A percentile compares a stretch with the other conserved stretches of the same genome.
Evolutionary conservation across 352 stramenopile genomes (phyloP).

Genomic region (Phytopythium vexans): DNA sequence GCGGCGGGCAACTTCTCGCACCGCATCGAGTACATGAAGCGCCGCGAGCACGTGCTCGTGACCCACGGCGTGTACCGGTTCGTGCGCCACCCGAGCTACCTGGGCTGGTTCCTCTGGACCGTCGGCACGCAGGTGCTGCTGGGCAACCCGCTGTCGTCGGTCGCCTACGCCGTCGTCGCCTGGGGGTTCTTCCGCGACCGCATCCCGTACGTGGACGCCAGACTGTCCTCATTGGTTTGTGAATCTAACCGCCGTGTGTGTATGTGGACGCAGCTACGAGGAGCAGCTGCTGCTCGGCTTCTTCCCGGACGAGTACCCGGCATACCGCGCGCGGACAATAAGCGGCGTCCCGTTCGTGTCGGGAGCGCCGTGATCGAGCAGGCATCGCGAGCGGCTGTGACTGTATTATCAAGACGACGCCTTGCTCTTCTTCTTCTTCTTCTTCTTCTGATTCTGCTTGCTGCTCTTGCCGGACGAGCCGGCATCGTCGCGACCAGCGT

Average conservation of each 20-base stretch:
- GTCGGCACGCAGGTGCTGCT: constrained; percentile 94
- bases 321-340: constrained; percentile 85
- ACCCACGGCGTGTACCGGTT: constrained; percentile 91
- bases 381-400: not conserved
- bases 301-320: constrained; percentile 92
- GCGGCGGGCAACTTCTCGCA: constrained; percentile 95
- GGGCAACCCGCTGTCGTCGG: constrained; percentile 84
- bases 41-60: constrained; percentile 92
- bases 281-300: constrained; percentile 88
- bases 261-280: constrained; percentile 73
- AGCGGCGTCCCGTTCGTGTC: constrained; percentile 93
- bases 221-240: not conserved
- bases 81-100: constrained; percentile 94
- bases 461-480: constrained; percentile 7
- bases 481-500: constrained; percentile 2
- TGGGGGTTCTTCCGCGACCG: constrained; percentile 95
- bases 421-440: constrained; percentile 36
- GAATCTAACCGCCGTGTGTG: constrained; percentile 4
- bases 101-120: constrained; percentile 97
- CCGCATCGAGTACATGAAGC: constrained; percentile 92
- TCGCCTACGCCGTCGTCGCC: constrained; percentile 86
- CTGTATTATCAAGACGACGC: constrained; percentile 10
- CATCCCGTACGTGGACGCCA: constrained; percentile 76
- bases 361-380: not conserved
- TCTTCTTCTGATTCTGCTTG: constrained; percentile 46